These are phyloP conservation scores for Butyriboletus loyo DNA, from an alignment of 768 basidiomycete genomes.

Conservation along the genomic window DNA sequence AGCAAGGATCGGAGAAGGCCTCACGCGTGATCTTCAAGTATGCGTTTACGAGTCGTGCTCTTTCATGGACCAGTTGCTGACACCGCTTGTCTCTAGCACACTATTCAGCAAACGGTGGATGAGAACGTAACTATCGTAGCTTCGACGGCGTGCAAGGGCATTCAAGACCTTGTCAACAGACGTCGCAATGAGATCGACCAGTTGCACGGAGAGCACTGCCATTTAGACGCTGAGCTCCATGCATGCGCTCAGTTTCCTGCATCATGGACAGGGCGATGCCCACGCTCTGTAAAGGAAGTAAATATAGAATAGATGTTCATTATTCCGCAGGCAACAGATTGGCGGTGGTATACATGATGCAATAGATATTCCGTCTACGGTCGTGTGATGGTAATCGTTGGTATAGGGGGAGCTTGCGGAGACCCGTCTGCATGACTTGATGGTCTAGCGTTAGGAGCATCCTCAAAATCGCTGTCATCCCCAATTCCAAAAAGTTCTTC, in stretches of 20 bases:
- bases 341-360: constrained; percentile 27
- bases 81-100: constrained; percentile 35
- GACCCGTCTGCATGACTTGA: neutral
- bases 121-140: constrained; percentile 54
- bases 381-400: constrained; percentile 27
- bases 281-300: neutral
- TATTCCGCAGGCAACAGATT: constrained; percentile 5
- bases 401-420: constrained; percentile 16
- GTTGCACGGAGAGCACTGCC: constrained; percentile 42
- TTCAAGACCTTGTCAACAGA: constrained; percentile 40
- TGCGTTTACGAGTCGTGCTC: constrained; percentile 3
- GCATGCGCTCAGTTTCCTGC: constrained; percentile 6
- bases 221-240: constrained; percentile 36
- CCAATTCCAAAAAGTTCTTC: constrained; percentile 75
- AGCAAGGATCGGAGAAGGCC: constrained; percentile 55
- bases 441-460: constrained; percentile 14
- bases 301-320: constrained; percentile 12
- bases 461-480: constrained; percentile 59
- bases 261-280: constrained; percentile 1
- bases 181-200: constrained; percentile 45
- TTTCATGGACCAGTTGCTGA: constrained; percentile 1
- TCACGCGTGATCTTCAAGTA: constrained; percentile 65
- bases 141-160: constrained; percentile 44
- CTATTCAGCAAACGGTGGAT: constrained; percentile 44
- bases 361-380: constrained; percentile 23